Evolutionary conservation across 176 grass and related monocot species (phyloP), one percentile per base, ranked within the genome.

Genomic region (Alopecurus myosuroides): DNA sequence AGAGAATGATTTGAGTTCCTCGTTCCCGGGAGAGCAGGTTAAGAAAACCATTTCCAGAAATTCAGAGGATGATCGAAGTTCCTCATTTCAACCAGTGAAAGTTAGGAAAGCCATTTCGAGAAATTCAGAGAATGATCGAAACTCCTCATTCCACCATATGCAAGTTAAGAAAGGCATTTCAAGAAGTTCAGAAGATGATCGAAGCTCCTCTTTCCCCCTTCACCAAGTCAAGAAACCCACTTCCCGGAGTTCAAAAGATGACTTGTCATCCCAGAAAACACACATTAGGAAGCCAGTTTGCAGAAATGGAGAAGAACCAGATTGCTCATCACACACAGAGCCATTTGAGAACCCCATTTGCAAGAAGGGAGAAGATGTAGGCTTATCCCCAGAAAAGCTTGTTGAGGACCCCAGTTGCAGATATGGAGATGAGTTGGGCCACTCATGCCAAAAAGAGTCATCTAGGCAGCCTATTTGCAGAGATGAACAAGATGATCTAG

Each of bases 401-500:
- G 17, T 61, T 55, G 80, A 89, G 76, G 89, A 79, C 11, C 28
- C 80, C 58, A 48, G 51, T 28, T 77, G 60, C 82, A 63, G 30
- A 87, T 81, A 70, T 25, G 75, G 42, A 57, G 77, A 91, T 67
- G 85, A 76, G 50, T 8, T 77, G 42, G 41, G 25, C 14, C 31
- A 45, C 77, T 85, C 50, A 14, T 3, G 6, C 31, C 23, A 84
- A 68, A 85, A 78, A 39, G 81, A 81, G 53, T 87, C 22, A 3
- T 37, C 50, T 74, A 35, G 75, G 77, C 57, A 64, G 31, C 70
- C 81, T 81, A 46, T 67, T 85, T 87, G 58, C 41, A 76, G 76
- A 76, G 85, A 87, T 77, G 81, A 15, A 6, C 81, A 85, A 81
- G 81, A 84, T 84, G 89, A 91, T 88, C 42, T 84, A 52, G 81